These are phyloP conservation scores for Ogataea nitratoaversa DNA, from an alignment of 805 yeast species.

Conservation along the genomic window DNA sequence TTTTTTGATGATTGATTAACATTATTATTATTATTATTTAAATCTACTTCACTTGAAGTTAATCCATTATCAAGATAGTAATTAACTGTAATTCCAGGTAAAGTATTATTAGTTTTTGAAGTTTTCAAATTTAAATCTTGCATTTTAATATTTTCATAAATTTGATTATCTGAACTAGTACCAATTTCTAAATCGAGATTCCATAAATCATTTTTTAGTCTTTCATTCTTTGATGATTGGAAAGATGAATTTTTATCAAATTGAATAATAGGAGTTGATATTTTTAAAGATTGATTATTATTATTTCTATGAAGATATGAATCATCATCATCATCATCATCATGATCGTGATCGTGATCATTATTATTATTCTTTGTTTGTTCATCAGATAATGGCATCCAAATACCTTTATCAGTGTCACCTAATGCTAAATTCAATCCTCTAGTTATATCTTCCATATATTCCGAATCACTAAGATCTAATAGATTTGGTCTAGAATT, in stretches of 20 bases:
- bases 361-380: not conserved
- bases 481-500: not conserved
- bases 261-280: not conserved
- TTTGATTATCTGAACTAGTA: not conserved
- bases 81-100: constrained; percentile 4
- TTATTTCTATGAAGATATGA: not conserved
- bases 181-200: constrained; percentile 12
- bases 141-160: constrained; percentile 9
- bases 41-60: constrained; percentile 5
- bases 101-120: not conserved
- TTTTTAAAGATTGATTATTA: not conserved
- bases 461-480: not conserved
- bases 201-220: not conserved
- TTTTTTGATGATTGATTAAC: no score
- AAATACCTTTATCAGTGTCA: constrained; percentile 11
- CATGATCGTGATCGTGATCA: not conserved
- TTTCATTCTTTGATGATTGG: not conserved
- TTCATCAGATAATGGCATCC: constrained; percentile 19
- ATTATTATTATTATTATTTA: no score
- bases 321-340: not conserved
- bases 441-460: constrained; percentile 7
- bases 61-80: constrained; percentile 6
- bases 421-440: constrained; percentile 22
- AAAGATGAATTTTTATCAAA: not conserved
- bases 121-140: constrained; percentile 6